phyloP scores from a whole-genome alignment of 1,139 yeast genomes.

The Lodderomyces elongisporus region DNA sequence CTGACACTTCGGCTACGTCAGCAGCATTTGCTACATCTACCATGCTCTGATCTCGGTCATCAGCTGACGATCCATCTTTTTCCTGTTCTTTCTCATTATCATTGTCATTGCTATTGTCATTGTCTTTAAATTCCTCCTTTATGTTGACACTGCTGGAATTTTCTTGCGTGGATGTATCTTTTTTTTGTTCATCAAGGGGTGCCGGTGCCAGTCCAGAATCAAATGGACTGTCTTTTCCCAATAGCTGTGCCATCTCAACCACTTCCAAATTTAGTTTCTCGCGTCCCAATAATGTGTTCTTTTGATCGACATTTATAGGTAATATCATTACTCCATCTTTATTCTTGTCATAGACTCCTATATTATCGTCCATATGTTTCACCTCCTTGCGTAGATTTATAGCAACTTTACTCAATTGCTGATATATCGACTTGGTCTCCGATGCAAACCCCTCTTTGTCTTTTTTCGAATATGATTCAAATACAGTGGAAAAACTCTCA shows the following conservation, averaged over 20 bases:
- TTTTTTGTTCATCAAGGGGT: not conserved
- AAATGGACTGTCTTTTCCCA: slow-evolving; percentile 2
- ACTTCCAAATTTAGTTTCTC: slow-evolving; percentile 41
- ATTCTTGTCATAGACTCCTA: slow-evolving; percentile 43
- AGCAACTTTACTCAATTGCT: slow-evolving; percentile 35
- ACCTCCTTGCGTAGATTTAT: slow-evolving; percentile 53
- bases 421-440: slow-evolving; percentile 32
- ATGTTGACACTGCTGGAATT: slow-evolving; percentile 1
- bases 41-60: too few relatives aligned
- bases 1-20: too few relatives aligned
- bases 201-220: not conserved
- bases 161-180: not conserved
- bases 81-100: slow-evolving; percentile 3
- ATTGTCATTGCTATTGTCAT: not conserved
- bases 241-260: slow-evolving; percentile 20
- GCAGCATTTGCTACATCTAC: too few relatives aligned
- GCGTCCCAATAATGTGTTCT: slow-evolving; percentile 54
- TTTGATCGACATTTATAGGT: slow-evolving; percentile 59
- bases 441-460: slow-evolving; percentile 21
- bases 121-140: slow-evolving; percentile 2
- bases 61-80: slow-evolving; percentile 2
- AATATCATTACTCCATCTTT: slow-evolving; percentile 48
- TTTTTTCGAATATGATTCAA: slow-evolving; percentile 33
- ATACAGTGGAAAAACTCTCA: slow-evolving; percentile 34
- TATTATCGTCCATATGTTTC: slow-evolving; percentile 52